These are phyloP conservation scores for Dillenia turbinata DNA, from an alignment of 164 flowering plant species.

Conservation along the genomic window DNA sequence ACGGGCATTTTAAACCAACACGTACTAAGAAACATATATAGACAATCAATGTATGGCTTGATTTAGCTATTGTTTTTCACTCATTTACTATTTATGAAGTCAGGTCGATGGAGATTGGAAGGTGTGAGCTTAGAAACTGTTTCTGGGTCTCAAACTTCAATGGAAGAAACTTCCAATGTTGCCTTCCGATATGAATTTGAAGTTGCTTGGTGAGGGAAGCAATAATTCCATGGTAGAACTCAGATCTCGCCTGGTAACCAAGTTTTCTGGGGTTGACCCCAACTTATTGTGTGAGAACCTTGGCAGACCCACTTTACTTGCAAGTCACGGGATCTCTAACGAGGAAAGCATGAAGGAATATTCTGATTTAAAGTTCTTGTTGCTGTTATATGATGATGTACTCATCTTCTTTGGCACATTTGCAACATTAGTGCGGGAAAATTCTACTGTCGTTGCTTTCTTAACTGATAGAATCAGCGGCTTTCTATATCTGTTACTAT, in stretches of 20 bases:
- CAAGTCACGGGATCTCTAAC: conserved; percentile 20
- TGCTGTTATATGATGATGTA: conserved; percentile 62
- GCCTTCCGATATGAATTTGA: conserved; percentile 46
- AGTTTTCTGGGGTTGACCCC: conserved; percentile 31
- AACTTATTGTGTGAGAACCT: conserved; percentile 13
- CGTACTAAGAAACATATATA: neutral
- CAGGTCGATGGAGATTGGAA: conserved; percentile 90
- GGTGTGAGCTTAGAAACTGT: conserved; percentile 44
- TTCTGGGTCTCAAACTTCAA: conserved; percentile 9
- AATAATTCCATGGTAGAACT: conserved; percentile 66
- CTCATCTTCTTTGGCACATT: conserved; percentile 56
- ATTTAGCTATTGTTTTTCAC: conserved; percentile 3
- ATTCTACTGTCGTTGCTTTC: conserved; percentile 41
- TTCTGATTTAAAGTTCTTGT: conserved; percentile 63
- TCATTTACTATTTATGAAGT: conserved; percentile 12
- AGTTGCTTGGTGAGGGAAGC: conserved; percentile 59
- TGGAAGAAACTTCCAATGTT: conserved; percentile 13
- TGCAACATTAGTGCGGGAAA: conserved; percentile 36
- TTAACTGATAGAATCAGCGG: conserved; percentile 65
- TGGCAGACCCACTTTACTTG: conserved; percentile 14
- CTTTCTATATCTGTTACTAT: conserved; percentile 59
- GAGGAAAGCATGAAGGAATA: conserved; percentile 88
- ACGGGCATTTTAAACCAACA: too few relatives aligned
- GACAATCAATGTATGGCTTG: neutral
- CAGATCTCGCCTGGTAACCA: conserved; percentile 46